Conservation (phyloP, 495 filamentous ascomycete genomes). For the Choiromyces venosus region DNA sequence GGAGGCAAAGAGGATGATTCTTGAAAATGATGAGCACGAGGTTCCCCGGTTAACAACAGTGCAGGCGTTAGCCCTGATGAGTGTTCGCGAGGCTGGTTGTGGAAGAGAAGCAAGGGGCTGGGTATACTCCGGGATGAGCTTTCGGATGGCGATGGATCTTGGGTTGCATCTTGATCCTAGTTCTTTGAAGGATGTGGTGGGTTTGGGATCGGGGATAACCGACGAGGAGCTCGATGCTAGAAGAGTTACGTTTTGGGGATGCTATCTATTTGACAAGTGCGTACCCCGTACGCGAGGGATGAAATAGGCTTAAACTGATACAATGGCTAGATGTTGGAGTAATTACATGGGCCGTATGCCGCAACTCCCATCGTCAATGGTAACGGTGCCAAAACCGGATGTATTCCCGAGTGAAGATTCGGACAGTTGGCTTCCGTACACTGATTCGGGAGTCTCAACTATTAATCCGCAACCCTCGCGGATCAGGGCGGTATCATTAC, state of each 20-base stretch:
- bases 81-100: conserved; percentile 91
- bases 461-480: conserved; percentile 71
- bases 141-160: conserved; percentile 95
- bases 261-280: conserved; percentile 91
- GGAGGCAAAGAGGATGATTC: conserved; percentile 82
- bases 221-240: conserved; percentile 86
- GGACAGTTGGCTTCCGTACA: conserved; percentile 80
- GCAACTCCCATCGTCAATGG: conserved; percentile 69
- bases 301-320: conserved; percentile 28
- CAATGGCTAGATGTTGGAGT: conserved; percentile 71
- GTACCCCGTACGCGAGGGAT: conserved; percentile 22
- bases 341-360: conserved; percentile 94
- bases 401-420: conserved; percentile 87
- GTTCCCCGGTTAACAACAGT: conserved; percentile 88
- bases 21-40: conserved; percentile 90
- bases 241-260: conserved; percentile 96
- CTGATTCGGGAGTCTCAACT: conserved; percentile 62
- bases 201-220: conserved; percentile 52
- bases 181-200: conserved; percentile 29
- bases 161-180: conserved; percentile 75
- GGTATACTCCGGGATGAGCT: conserved; percentile 98
- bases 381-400: conserved; percentile 81
- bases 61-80: conserved; percentile 92
- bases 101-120: conserved; percentile 92
- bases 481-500: conserved; percentile 73